Evolutionary conservation across 148 eudicot species (phyloP).

Genomic region (Rheum nobile): DNA sequence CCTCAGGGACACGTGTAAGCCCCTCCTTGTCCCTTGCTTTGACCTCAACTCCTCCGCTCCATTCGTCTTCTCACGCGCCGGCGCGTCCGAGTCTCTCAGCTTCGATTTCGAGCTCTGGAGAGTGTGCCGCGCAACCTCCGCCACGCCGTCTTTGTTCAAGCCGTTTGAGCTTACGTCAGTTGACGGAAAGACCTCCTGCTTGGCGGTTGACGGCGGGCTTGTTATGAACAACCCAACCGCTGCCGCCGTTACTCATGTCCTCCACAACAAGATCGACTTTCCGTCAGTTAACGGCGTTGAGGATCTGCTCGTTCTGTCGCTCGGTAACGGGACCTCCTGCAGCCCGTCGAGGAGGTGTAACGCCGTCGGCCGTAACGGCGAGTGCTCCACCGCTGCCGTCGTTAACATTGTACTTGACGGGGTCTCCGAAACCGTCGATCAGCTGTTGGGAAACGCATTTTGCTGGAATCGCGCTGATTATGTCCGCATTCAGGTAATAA

Average conservation of each 20-base stretch:
- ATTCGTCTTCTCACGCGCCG: too few species aligned
- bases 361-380: constrained; percentile 10
- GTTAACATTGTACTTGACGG: constrained; percentile 73
- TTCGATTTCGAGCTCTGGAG: constrained; percentile 63
- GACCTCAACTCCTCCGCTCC: constrained; percentile 49
- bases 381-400: constrained; percentile 34
- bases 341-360: constrained; percentile 14
- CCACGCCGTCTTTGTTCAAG: constrained; percentile 44
- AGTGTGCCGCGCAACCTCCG: constrained; percentile 55
- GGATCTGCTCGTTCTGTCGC: constrained; percentile 45
- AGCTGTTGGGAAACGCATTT: too few species aligned
- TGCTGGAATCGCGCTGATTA: constrained; percentile 68
- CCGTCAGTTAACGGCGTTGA: constrained; percentile 58
- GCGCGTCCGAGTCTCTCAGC: constrained; percentile 40
- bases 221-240: constrained; percentile 74
- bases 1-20: constrained; percentile 63
- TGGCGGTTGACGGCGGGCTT: constrained; percentile 52
- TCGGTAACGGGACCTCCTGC: constrained; percentile 36
- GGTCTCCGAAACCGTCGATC: constrained; percentile 83
- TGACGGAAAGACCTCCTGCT: constrained; percentile 37
- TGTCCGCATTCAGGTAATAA: constrained; percentile 44
- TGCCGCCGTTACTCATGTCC: constrained; percentile 56
- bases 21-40: constrained; percentile 55
- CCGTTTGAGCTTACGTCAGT: constrained; percentile 33
- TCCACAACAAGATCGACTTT: constrained; percentile 59